These are phyloP conservation scores for Heliamphora exappendiculata DNA, from an alignment of 148 eudicot species.

Conservation along the genomic window DNA sequence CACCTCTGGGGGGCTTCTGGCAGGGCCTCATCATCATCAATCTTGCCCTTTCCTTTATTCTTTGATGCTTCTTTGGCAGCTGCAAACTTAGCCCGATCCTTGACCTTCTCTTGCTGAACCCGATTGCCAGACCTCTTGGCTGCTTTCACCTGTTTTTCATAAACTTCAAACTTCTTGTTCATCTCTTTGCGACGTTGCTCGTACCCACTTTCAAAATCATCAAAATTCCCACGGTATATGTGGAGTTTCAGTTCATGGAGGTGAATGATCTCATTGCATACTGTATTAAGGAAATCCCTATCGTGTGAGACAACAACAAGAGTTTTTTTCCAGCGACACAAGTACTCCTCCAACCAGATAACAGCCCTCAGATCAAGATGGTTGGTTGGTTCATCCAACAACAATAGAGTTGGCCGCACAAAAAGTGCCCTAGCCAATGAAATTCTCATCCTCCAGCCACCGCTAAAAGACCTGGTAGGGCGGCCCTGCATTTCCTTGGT, in stretches of 20 bases:
- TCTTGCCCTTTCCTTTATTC: slow-evolving; percentile 39
- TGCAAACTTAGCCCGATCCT: slow-evolving; percentile 44
- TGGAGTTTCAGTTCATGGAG: slow-evolving; percentile 61
- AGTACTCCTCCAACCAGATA: slow-evolving; percentile 56
- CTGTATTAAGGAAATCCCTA: slow-evolving; percentile 52
- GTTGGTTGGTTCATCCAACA: slow-evolving; percentile 59
- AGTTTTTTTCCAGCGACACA: slow-evolving; percentile 59
- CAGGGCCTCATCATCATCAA: slow-evolving; percentile 42
- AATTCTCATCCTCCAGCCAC: slow-evolving; percentile 67
- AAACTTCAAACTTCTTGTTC: slow-evolving; percentile 42
- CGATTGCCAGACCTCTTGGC: slow-evolving; percentile 50
- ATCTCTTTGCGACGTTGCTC: slow-evolving; percentile 48
- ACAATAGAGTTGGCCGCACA: slow-evolving; percentile 45
- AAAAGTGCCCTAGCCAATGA: slow-evolving; percentile 53
- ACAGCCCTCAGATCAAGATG: slow-evolving; percentile 60
- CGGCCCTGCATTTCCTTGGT: slow-evolving; percentile 57
- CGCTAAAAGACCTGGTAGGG: slow-evolving; percentile 50
- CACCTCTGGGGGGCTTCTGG: slow-evolving; percentile 49
- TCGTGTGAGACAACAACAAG: slow-evolving; percentile 63
- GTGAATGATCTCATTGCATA: slow-evolving; percentile 52
- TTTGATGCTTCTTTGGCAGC: slow-evolving; percentile 36
- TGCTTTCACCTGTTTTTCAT: slow-evolving; percentile 49
- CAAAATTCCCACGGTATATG: slow-evolving; percentile 51
- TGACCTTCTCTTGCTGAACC: slow-evolving; percentile 45
- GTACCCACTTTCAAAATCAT: slow-evolving; percentile 54